Percentiles rank a stretch among this genome's conserved stretches.
Evolutionary conservation across 768 basidiomycete species (phyloP).

Genomic region (Russula compacta): DNA sequence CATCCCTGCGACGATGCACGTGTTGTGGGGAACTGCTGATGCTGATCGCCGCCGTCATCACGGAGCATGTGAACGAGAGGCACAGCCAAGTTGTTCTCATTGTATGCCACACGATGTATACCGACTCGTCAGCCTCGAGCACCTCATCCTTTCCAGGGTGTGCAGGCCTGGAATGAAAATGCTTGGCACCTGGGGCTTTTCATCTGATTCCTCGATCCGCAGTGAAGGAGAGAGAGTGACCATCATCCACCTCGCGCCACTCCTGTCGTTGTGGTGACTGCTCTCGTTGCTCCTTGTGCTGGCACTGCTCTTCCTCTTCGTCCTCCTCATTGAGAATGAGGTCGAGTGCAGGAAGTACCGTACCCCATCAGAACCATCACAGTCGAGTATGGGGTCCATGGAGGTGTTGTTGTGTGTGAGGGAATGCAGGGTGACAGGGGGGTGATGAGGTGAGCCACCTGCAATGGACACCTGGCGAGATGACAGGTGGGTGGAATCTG

Average conservation of each 20-base stretch:
- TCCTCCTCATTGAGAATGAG: conserved; percentile 26
- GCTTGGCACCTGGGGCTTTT: conserved; percentile 45
- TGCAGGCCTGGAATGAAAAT: conserved; percentile 79
- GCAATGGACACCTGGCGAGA: too few relatives aligned
- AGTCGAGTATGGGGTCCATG: conserved; percentile 7
- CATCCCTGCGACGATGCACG: conserved; percentile 89
- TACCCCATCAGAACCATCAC: conserved; percentile 1
- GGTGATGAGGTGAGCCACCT: too few relatives aligned
- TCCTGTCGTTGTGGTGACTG: not conserved
- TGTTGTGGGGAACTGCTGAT: conserved; percentile 82
- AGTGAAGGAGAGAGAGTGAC: conserved; percentile 6
- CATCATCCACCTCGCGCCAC: not conserved
- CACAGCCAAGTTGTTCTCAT: conserved; percentile 94
- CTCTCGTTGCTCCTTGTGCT: too few relatives aligned
- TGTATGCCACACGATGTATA: conserved; percentile 94
- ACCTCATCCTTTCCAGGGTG: conserved; percentile 75
- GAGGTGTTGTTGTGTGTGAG: conserved; percentile 23
- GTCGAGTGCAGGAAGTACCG: conserved; percentile 6
- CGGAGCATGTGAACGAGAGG: conserved; percentile 86
- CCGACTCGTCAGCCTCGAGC: conserved; percentile 87
- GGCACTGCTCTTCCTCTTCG: conserved; percentile 42
- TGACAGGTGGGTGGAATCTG: conserved; percentile 29
- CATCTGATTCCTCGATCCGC: conserved; percentile 71
- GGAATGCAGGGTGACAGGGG: conserved; percentile 39
- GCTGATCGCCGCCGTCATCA: conserved; percentile 83